Evolutionary conservation across 345 rosid genomes (phyloP), one percentile per base, ranked within the genome.

Genomic region (Citrus mangshanensis): DNA sequence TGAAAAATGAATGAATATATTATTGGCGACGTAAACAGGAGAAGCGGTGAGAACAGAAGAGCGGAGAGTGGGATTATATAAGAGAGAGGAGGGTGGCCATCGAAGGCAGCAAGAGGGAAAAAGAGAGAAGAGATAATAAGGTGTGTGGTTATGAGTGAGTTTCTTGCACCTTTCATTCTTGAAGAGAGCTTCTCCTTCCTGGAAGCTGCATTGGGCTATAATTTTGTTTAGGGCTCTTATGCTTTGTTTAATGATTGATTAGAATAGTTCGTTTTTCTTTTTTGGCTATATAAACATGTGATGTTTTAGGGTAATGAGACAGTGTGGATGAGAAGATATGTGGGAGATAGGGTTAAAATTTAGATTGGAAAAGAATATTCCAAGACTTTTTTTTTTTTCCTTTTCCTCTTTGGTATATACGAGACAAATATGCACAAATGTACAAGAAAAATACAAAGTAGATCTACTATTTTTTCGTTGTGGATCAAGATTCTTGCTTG

Each of bases 151-250:
- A 22, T n/a, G 60, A 28, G 84, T 63, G 82, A 80, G 78, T 69
- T 81, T 75, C 84, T 40, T 79, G 68, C 82, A 60, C 73, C 82
- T 83, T 72, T 78, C 80, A 80, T 77, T 32, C 56, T 34, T 74
- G 81, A 46, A 46, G 77, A 40, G 46, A 46, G 82, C 35, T 40
- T 76, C 89, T 86, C 77, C 86, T 89, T 89, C 92, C 80, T 24
- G 24, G 24, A 56, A 21, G 24, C 22, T 56, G 24, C 24, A 19
- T 56, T 65, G 25, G 42, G 25, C 7, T 7, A 18, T 65, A 19
- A 62, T 59, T 59, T 59, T 46, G 42, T 42, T 19, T 19, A 65
- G 37, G 38, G 69, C 7, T 65, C 42, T 65, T 7, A 18, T 65
- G 42, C 42, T 32, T 65, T 16, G 69, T 18, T 32, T 32, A 63